phyloP scores from a whole-genome alignment of 108 stramenopile genomes.

The Conticribra weissflogii region DNA sequence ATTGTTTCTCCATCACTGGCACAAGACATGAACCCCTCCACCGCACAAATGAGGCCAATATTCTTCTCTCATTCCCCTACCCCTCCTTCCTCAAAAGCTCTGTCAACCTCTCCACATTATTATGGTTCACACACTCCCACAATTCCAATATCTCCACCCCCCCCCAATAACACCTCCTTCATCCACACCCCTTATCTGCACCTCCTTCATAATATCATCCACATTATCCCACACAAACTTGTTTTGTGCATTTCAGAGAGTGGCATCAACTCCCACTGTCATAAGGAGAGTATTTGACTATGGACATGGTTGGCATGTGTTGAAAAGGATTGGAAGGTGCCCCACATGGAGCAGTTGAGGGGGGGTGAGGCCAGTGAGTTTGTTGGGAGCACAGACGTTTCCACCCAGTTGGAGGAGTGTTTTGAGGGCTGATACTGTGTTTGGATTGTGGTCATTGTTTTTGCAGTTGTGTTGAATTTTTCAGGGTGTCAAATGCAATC shows the following conservation, averaged over 20 bases:
- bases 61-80: slow-evolving; percentile 4
- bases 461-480: too few relatives aligned
- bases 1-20: slow-evolving; percentile 4
- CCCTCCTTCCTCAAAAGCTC: slow-evolving; percentile 8
- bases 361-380: slow-evolving; percentile 66
- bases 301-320: slow-evolving; percentile 38
- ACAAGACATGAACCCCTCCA: slow-evolving; percentile 10
- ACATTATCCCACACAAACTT: slow-evolving; percentile 49
- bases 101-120: slow-evolving; percentile 14
- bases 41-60: slow-evolving; percentile 16
- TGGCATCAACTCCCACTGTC: slow-evolving; percentile 55
- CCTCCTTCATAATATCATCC: slow-evolving; percentile 20
- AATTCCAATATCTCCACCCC: slow-evolving; percentile 4
- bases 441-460: too few relatives aligned
- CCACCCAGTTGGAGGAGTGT: slow-evolving; percentile 60
- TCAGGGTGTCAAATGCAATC: too few relatives aligned
- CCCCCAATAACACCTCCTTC: slow-evolving; percentile 12
- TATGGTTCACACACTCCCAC: slow-evolving; percentile 1
- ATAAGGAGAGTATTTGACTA: slow-evolving; percentile 48
- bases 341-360: slow-evolving; percentile 58
- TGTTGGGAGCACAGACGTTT: slow-evolving; percentile 54
- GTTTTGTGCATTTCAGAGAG: slow-evolving; percentile 38
- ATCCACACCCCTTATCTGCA: slow-evolving; percentile 27
- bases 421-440: slow-evolving; percentile 55
- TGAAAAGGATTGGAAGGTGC: slow-evolving; percentile 56